Evolutionary conservation across 805 yeast genomes (phyloP).

Genomic region (Kluyveromyces siamensis): DNA sequence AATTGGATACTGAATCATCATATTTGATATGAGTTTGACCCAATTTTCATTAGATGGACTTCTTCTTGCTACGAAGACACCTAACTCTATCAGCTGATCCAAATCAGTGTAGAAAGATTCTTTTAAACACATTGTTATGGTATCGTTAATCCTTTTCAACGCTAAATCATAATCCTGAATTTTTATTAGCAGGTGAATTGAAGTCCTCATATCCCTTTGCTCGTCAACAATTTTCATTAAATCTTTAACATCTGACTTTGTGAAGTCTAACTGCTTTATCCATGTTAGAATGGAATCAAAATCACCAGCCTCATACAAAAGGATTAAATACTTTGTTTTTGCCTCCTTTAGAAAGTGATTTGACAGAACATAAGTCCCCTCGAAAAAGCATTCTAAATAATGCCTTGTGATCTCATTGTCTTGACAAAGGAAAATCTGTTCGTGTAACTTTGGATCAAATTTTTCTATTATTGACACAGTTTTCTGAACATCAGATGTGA

Average conservation of each 20-base stretch:
- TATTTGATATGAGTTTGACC: slow-evolving; percentile 16
- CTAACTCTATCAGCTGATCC: slow-evolving; percentile 8
- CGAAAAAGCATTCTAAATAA: slow-evolving; percentile 15
- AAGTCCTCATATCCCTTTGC: slow-evolving; percentile 11
- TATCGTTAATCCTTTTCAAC: slow-evolving; percentile 10
- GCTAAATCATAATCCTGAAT: slow-evolving; percentile 11
- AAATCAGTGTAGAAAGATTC: not conserved
- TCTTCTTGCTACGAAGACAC: slow-evolving; percentile 6
- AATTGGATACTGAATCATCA: slow-evolving; percentile 12
- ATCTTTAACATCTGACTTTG: slow-evolving; percentile 6
- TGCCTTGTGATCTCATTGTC: slow-evolving; percentile 6
- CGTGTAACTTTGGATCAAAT: slow-evolving; percentile 17
- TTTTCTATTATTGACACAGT: slow-evolving; percentile 8
- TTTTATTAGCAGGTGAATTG: slow-evolving; percentile 13
- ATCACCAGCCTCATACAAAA: not conserved
- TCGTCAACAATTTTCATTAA: slow-evolving; percentile 7
- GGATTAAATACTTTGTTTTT: not conserved
- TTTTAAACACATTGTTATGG: slow-evolving; percentile 12
- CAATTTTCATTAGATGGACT: slow-evolving; percentile 11
- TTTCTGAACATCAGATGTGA: slow-evolving; percentile 3
- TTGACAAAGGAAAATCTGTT: slow-evolving; percentile 4
- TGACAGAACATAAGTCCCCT: not conserved
- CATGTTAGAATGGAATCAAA: slow-evolving; percentile 4
- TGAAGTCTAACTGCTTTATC: slow-evolving; percentile 11
- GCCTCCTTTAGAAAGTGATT: not conserved